phyloP scores from a whole-genome alignment of 139 green algal species.

The Coccomyxa sp. region DNA sequence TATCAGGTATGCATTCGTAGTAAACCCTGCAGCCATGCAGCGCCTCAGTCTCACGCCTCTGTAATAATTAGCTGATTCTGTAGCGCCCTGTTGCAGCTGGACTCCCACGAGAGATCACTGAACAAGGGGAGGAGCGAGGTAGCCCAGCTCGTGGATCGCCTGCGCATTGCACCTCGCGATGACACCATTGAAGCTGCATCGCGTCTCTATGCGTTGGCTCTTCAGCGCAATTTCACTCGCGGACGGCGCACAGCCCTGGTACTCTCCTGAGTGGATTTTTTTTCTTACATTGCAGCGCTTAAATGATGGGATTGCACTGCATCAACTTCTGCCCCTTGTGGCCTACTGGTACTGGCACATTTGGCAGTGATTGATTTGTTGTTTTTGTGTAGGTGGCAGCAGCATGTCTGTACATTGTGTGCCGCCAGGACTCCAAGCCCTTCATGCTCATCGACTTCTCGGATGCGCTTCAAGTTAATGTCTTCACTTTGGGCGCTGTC shows the following conservation, averaged over 20 bases:
- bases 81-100: slow-evolving; percentile 37
- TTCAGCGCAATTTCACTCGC: slow-evolving; percentile 90
- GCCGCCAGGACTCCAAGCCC: slow-evolving; percentile 86
- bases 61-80: neutral
- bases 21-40: neutral
- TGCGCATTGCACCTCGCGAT: slow-evolving; percentile 72
- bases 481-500: slow-evolving; percentile 78
- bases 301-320: neutral
- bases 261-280: neutral
- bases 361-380: neutral
- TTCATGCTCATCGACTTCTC: slow-evolving; percentile 99
- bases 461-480: slow-evolving; percentile 70
- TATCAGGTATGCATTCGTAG: slow-evolving; percentile 33
- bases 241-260: slow-evolving; percentile 80
- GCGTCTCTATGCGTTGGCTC: slow-evolving; percentile 79
- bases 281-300: slow-evolving; percentile 4
- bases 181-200: slow-evolving; percentile 65
- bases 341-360: neutral
- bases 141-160: slow-evolving; percentile 65
- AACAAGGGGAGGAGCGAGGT: slow-evolving; percentile 75
- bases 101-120: slow-evolving; percentile 81
- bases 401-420: slow-evolving; percentile 94
- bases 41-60: neutral
- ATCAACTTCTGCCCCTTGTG: neutral
- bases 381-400: slow-evolving; percentile 69